Base-by-base conservation (phyloP, 352 stramenopile species). In the Blastocystis sp. region DNA sequence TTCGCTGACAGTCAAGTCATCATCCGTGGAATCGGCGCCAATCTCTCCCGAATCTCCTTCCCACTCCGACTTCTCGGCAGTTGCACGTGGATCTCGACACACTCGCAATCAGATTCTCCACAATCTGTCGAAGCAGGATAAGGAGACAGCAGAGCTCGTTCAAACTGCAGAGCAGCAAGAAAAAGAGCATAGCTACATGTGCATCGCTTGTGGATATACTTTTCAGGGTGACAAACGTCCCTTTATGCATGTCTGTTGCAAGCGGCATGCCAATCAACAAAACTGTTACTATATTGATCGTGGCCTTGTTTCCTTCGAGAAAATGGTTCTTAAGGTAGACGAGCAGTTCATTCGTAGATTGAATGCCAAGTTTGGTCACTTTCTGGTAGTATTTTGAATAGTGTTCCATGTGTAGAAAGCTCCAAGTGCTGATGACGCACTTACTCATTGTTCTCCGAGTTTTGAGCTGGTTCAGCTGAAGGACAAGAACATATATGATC, bases 281-380 rank as follows among this genome's bases (percentile, higher is more conserved):
- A 84, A 84, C 11, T 68, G 50, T 50, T 41, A 69, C 4, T 41
- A 68, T 43, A 84, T 84, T 18, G 73, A 84, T 64, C 53, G 55
- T 23, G 73, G 73, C 0, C 55, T 84, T 23, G 73, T 68, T 5
- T 39, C 11, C 3, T 64, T 84, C 26, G 43, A 84, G 55, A 50
- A 41, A 15, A 23, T 84, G 39, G 73, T 84, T 43, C 23, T 84
- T 11, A 84, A 63, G n/a, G 55, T 84, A 11, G 73, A 84, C 56
- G 73, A 84, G 55, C 50, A 68, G 47, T 55, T 34, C 3, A 23
- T 56, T 6, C n/a, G n/a, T 23, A 37, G 39, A 15, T 9, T 84
- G 13, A 45, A 66, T 37, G 20, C 59, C 4, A 63, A 64, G 39
- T 84, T 84, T 55, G 37, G 56, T 2, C 73, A 29, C 5, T 84